Percentiles rank a stretch among this genome's conserved stretches.
Evolutionary conservation across 106 monocot genomes (phyloP).

Genomic region (Acorus gramineus): DNA sequence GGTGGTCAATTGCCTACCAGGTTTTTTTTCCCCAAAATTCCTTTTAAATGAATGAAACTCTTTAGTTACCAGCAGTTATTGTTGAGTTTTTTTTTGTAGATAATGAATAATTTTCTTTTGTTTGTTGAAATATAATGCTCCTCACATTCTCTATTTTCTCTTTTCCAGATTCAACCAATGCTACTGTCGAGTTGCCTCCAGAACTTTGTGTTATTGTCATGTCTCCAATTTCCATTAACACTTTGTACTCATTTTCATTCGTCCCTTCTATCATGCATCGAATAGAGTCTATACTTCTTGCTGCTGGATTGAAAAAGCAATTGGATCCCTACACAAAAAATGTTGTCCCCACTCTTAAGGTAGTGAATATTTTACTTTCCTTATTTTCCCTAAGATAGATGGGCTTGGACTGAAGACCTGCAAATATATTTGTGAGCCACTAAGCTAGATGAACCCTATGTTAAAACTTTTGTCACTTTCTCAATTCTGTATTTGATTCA

Average conservation of each 20-base stretch:
- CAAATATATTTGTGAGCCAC: too few relatives aligned
- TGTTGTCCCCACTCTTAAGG: slow-evolving; percentile 32
- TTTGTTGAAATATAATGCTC: not conserved
- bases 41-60: too few relatives aligned
- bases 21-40: too few relatives aligned
- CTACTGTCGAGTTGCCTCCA: slow-evolving; percentile 52
- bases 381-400: too few relatives aligned
- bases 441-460: too few relatives aligned
- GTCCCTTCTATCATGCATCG: slow-evolving; percentile 56
- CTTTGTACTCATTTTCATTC: slow-evolving; percentile 30
- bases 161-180: slow-evolving; percentile 12
- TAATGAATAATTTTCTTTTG: not conserved
- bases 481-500: too few relatives aligned
- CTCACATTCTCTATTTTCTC: not conserved
- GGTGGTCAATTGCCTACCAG: too few relatives aligned
- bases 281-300: slow-evolving; percentile 48
- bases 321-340: slow-evolving; percentile 19
- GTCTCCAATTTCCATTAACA: slow-evolving; percentile 22
- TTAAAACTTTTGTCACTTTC: too few relatives aligned
- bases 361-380: slow-evolving; percentile 10
- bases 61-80: too few relatives aligned
- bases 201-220: slow-evolving; percentile 55
- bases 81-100: too few relatives aligned
- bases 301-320: slow-evolving; percentile 16
- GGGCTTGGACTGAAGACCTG: too few relatives aligned